These are phyloP conservation scores for Exophiala xenobiotica DNA, from an alignment of 2,329 filamentous ascomycete genomes.

Conservation along the genomic window DNA sequence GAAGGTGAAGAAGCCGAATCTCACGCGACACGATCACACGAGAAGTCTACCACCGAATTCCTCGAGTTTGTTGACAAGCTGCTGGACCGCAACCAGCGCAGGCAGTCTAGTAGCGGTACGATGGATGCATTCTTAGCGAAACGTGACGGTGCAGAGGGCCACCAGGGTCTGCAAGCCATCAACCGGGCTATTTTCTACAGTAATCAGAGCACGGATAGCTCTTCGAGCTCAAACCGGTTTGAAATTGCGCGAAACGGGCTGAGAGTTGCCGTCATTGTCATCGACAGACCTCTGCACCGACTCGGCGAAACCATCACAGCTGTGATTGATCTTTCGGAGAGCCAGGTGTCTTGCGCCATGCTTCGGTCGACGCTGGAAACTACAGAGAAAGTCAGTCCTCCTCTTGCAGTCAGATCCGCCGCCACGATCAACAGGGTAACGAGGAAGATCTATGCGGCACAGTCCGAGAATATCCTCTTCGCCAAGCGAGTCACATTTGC, in stretches of 20 bases:
- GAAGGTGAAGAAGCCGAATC: conserved; percentile 42
- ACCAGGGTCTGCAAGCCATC: conserved; percentile 78
- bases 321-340: conserved; percentile 76
- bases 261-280: conserved; percentile 84
- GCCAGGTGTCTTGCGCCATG: conserved; percentile 79
- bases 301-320: conserved; percentile 84
- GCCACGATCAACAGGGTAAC: conserved; percentile 86
- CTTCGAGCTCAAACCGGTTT: conserved; percentile 85
- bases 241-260: conserved; percentile 92
- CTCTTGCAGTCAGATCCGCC: conserved; percentile 78
- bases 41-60: conserved; percentile 65
- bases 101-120: conserved; percentile 29
- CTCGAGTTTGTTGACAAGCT: conserved; percentile 28
- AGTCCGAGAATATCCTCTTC: conserved; percentile 80
- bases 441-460: conserved; percentile 72
- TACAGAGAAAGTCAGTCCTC: conserved; percentile 75
- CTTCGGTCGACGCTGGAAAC: conserved; percentile 83
- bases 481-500: conserved; percentile 75
- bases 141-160: conserved; percentile 24
- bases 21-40: conserved; percentile 48
- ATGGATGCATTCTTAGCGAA: conserved; percentile 17
- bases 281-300: conserved; percentile 83
- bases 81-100: conserved; percentile 26
- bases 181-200: conserved; percentile 85
- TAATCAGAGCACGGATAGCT: conserved; percentile 65